Evolutionary conservation across 495 filamentous ascomycete genomes (phyloP).

Genomic region (Neurospora sp.): DNA sequence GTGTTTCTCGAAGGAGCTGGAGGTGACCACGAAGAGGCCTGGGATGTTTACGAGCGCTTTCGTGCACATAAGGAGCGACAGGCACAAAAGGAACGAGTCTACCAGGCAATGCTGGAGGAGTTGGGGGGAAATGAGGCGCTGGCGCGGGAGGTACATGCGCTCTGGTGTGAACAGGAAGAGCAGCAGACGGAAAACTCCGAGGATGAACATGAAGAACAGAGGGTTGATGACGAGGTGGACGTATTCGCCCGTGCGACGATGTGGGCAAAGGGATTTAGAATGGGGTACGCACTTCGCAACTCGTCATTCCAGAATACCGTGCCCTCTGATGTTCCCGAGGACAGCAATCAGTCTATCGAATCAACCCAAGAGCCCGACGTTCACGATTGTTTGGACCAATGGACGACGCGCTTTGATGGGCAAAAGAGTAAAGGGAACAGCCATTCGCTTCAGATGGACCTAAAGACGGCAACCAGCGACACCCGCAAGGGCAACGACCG

Average conservation of each 20-base stretch:
- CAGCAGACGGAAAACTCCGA: not conserved
- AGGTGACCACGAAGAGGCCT: not conserved
- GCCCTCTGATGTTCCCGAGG: not conserved
- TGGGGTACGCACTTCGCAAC: not conserved
- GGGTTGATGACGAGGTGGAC: not conserved
- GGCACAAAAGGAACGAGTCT: not conserved
- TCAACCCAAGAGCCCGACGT: not conserved
- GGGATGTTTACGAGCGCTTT: not conserved
- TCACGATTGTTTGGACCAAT: not conserved
- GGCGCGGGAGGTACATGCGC: not conserved
- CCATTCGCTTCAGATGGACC: not conserved
- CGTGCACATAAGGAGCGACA: not conserved
- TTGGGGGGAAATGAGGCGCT: not conserved
- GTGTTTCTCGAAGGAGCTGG: not conserved
- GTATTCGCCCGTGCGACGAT: not conserved
- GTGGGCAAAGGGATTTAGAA: not conserved
- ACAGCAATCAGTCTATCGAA: not conserved
- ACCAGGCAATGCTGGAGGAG: not conserved
- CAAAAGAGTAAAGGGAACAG: not conserved
- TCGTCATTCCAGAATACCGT: not conserved
- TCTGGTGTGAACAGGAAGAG: not conserved
- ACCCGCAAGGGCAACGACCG: not conserved
- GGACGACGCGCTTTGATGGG: not conserved
- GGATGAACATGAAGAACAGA: not conserved
- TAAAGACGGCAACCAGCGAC: not conserved